Evolutionary conservation across 805 yeast species (phyloP).

Genomic region (Saccharomyces paradoxus): DNA sequence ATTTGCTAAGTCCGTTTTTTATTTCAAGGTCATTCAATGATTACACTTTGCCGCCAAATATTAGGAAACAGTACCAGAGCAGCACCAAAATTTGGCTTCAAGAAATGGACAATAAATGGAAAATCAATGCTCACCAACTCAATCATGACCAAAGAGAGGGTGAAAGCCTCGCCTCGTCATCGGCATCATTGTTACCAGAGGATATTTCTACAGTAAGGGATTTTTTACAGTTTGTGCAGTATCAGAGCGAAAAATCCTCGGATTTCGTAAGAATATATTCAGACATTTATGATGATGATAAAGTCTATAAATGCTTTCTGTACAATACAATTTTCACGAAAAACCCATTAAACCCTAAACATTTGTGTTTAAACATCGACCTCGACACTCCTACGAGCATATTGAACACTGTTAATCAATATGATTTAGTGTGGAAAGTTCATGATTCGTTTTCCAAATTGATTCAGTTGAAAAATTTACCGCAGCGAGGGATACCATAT

Average conservation of each 20-base stretch:
- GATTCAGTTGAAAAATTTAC: constrained; percentile 28
- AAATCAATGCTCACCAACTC: background rate
- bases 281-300: constrained; percentile 25
- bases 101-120: constrained; percentile 26
- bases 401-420: constrained; percentile 28
- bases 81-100: constrained; percentile 23
- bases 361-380: constrained; percentile 11
- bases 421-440: constrained; percentile 36
- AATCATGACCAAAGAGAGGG: background rate
- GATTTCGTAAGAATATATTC: constrained; percentile 15
- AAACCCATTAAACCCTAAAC: constrained; percentile 16
- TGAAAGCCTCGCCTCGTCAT: background rate
- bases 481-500: constrained; percentile 14
- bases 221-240: constrained; percentile 21
- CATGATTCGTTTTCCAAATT: constrained; percentile 34
- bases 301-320: constrained; percentile 22
- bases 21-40: constrained; percentile 34
- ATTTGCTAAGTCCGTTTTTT: constrained; percentile 37
- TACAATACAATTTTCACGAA: constrained; percentile 21
- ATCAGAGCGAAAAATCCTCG: constrained; percentile 17
- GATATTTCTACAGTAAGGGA: constrained; percentile 15
- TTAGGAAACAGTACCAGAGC: constrained; percentile 19
- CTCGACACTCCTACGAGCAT: constrained; percentile 22
- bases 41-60: constrained; percentile 20
- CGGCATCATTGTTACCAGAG: constrained; percentile 10